These are phyloP conservation scores for Corymbia calophylla DNA, from an alignment of 441 rosid species.

Conservation along the genomic window DNA sequence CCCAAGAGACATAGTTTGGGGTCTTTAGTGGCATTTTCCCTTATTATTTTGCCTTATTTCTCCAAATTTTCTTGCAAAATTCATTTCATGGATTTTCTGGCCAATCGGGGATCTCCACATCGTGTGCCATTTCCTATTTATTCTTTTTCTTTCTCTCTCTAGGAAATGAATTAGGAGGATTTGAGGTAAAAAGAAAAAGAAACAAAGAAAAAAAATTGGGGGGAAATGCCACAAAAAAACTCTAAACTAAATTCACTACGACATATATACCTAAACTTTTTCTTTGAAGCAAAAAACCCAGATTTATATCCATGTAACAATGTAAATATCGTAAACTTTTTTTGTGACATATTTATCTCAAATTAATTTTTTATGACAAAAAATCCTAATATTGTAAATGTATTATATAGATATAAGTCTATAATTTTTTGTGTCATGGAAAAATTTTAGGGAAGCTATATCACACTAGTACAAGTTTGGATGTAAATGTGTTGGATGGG, in stretches of 20 bases:
- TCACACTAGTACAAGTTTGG: no score
- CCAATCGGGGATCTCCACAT: not conserved
- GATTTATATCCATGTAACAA: accelerated
- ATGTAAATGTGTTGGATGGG: no score
- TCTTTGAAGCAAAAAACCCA: no score
- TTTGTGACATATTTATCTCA: accelerated
- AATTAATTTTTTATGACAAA: no score
- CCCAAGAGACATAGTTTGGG: no score
- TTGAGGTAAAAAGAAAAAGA: not conserved
- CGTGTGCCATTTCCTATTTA: not conserved
- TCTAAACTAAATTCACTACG: no score
- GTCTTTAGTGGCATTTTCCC: no score
- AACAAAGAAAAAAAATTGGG: not conserved
- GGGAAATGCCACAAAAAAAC: no score
- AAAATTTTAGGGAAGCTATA: no score
- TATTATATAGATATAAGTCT: accelerated
- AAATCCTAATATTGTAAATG: not conserved
- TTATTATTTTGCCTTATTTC: not conserved
- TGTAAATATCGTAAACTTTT: no score
- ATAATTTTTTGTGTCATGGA: no score
- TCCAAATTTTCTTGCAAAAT: not conserved
- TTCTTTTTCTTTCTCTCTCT: not conserved
- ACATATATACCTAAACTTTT: not conserved
- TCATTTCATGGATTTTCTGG: not conserved
- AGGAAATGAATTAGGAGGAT: not conserved